phyloP scores from a whole-genome alignment of 108 stramenopile species.

The Epipyxis sp. region DNA sequence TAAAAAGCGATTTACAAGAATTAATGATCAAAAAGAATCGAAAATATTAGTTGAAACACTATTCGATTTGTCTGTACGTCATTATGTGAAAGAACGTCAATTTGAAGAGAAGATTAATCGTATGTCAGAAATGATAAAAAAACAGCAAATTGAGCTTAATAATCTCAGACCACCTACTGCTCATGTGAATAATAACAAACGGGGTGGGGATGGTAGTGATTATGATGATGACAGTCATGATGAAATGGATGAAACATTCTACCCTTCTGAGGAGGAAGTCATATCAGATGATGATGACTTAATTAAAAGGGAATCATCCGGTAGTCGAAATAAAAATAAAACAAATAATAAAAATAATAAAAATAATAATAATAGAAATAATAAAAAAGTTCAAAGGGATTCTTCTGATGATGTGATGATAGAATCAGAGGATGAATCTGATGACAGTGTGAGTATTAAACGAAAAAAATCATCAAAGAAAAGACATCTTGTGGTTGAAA shows the following conservation, averaged over 20 bases:
- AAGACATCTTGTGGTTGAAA: neutral
- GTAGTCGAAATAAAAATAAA: neutral
- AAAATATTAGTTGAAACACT: too few relatives aligned
- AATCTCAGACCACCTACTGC: neutral
- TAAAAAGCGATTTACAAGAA: too few relatives aligned
- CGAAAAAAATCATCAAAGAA: neutral
- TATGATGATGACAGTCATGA: neutral
- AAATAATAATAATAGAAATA: neutral
- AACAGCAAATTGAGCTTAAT: neutral
- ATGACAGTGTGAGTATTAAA: neutral
- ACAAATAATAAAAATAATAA: neutral
- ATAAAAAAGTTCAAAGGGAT: neutral
- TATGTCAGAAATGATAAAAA: neutral
- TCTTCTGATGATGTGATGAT: neutral
- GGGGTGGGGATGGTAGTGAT: neutral
- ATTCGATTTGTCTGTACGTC: too few relatives aligned
- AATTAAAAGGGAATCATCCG: neutral
- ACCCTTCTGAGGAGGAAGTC: neutral
- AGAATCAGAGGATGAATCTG: neutral
- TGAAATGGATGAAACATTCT: conserved; percentile 14
- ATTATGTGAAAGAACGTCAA: neutral
- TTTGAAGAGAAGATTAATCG: neutral
- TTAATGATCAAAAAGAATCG: too few relatives aligned
- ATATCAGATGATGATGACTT: neutral
- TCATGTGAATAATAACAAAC: neutral